Evolutionary conservation across 768 basidiomycete genomes (phyloP).

Genomic region (Amanita jacksonii): DNA sequence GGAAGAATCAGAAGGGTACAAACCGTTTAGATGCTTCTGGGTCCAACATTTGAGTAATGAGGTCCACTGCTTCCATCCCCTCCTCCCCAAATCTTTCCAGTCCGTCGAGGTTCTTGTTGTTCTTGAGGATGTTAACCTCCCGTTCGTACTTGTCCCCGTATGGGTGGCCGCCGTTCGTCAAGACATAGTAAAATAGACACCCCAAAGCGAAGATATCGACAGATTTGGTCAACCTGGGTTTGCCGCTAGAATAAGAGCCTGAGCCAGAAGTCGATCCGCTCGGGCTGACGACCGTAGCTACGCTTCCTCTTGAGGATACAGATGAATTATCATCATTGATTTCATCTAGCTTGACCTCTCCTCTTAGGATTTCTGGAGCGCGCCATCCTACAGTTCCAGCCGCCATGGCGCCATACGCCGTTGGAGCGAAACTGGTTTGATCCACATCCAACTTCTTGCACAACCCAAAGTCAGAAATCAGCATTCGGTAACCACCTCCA

Average conservation of each 20-base stretch:
- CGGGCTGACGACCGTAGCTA: slow-evolving; percentile 36
- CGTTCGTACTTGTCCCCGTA: slow-evolving; percentile 90
- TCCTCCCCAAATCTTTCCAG: slow-evolving; percentile 85
- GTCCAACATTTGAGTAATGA: slow-evolving; percentile 74
- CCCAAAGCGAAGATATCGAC: slow-evolving; percentile 97
- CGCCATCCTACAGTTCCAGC: slow-evolving; percentile 97
- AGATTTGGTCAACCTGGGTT: slow-evolving; percentile 74
- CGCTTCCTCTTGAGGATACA: slow-evolving; percentile 60
- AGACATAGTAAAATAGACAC: slow-evolving; percentile 88
- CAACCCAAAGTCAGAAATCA: slow-evolving; percentile 95
- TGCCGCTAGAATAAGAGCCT: slow-evolving; percentile 26
- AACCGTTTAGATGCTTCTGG: slow-evolving; percentile 70
- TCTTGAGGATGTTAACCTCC: slow-evolving; percentile 88
- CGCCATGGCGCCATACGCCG: slow-evolving; percentile 78
- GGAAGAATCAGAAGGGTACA: slow-evolving; percentile 19
- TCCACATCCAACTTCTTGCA: slow-evolving; percentile 93
- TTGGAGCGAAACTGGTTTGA: slow-evolving; percentile 94
- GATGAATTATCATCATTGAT: slow-evolving; percentile 53
- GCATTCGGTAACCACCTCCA: slow-evolving; percentile 54
- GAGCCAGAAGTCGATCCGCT: slow-evolving; percentile 16
- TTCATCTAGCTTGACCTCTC: slow-evolving; percentile 90
- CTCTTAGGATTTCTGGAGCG: slow-evolving; percentile 90
- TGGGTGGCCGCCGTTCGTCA: slow-evolving; percentile 87
- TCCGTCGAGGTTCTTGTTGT: slow-evolving; percentile 58
- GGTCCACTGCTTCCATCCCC: slow-evolving; percentile 79